phyloP scores from a whole-genome alignment of 805 yeast genomes.

The Wickerhamiella dianesei region DNA sequence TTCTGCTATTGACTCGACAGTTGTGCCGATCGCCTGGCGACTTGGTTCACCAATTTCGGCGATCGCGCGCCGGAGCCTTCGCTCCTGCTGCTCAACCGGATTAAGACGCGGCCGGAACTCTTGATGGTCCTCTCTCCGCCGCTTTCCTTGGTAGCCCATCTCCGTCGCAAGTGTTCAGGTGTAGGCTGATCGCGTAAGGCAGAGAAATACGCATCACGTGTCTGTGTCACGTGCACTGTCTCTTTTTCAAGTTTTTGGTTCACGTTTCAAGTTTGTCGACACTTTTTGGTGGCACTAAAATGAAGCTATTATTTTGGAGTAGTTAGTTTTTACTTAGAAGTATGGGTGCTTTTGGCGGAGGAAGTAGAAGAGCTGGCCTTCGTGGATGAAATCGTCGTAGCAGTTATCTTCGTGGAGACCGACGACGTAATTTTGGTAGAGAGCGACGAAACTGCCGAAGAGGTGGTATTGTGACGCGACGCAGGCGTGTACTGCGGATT shows the following conservation, averaged over 20 bases:
- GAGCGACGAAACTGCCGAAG: too few relatives aligned
- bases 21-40: slow-evolving; percentile 16
- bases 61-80: slow-evolving; percentile 28
- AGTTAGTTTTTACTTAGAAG: too few relatives aligned
- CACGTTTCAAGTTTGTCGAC: too few relatives aligned
- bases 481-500: background rate
- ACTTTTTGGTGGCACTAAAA: too few relatives aligned
- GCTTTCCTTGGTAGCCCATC: background rate
- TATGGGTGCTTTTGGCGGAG: too few relatives aligned
- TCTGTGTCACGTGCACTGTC: background rate
- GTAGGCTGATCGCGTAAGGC: background rate
- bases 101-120: slow-evolving; percentile 12
- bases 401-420: too few relatives aligned
- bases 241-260: too few relatives aligned
- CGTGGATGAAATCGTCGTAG: too few relatives aligned
- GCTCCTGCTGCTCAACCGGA: slow-evolving; percentile 10
- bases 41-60: slow-evolving; percentile 48
- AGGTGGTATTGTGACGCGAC: background rate
- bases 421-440: too few relatives aligned
- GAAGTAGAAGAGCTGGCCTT: too few relatives aligned
- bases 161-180: background rate
- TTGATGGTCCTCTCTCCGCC: slow-evolving; percentile 3
- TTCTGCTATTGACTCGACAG: slow-evolving; percentile 23
- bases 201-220: too few relatives aligned
- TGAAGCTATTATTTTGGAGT: too few relatives aligned